phyloP scores from a whole-genome alignment of 129 eudicot species.

The Flaveria brownii region DNA sequence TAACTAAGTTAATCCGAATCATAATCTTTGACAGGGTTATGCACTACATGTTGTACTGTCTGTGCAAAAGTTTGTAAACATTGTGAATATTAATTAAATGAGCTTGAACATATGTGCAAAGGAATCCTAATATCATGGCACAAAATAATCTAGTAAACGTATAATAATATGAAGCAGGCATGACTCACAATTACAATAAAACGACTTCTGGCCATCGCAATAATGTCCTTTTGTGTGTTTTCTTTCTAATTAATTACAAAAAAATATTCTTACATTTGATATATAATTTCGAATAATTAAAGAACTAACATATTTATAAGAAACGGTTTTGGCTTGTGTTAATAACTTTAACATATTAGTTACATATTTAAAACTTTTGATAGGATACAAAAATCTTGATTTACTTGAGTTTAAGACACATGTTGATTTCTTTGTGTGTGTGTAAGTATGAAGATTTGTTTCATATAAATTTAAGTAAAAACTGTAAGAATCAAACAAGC shows the following conservation, averaged over 20 bases:
- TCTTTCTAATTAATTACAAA: not conserved
- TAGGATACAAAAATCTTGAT: not conserved
- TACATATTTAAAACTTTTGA: not conserved
- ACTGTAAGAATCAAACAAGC: too few species aligned
- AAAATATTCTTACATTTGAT: not conserved
- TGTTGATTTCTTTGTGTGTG: not conserved
- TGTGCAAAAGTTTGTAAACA: too few species aligned
- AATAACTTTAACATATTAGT: not conserved
- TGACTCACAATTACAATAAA: slow-evolving; percentile 24
- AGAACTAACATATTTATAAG: not conserved
- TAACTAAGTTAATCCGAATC: too few species aligned
- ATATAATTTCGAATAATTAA: not conserved
- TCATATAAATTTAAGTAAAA: too few species aligned
- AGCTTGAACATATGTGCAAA: slow-evolving; percentile 7
- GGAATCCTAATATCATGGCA: slow-evolving; percentile 32
- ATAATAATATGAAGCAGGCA: not conserved
- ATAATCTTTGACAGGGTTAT: too few species aligned
- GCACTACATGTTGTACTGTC: too few species aligned
- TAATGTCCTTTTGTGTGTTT: slow-evolving; percentile 36
- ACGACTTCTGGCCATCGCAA: slow-evolving; percentile 5
- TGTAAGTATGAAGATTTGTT: too few species aligned
- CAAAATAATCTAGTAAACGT: not conserved
- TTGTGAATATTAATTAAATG: not conserved
- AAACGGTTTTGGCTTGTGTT: not conserved
- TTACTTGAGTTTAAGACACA: not conserved